A percentile compares a stretch with the other conserved stretches of the same genome.
Conservation (phyloP, 352 stramenopile species). For the Globisporangium takayamanum region DNA sequence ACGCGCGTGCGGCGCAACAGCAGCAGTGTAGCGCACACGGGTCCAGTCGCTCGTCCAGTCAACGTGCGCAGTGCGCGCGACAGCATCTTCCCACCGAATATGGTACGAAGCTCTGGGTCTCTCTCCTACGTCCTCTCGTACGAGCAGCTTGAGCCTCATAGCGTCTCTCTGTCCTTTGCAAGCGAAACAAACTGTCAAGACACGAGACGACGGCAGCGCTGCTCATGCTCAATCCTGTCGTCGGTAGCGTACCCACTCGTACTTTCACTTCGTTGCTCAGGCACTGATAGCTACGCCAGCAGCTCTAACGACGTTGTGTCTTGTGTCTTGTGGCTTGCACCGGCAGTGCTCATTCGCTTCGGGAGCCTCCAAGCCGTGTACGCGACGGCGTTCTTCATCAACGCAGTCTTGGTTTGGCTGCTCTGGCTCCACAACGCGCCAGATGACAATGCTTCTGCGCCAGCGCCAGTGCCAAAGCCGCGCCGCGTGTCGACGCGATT, state of each 20-base stretch:
- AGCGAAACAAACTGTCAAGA: constrained; percentile 9
- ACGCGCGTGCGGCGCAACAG: not conserved
- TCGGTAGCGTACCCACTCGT: constrained; percentile 19
- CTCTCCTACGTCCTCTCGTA: too few species aligned
- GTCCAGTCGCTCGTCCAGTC: not conserved
- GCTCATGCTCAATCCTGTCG: constrained; percentile 33
- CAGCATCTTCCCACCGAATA: constrained; percentile 12
- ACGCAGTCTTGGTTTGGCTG: constrained; percentile 32
- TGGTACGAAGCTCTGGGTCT: constrained; percentile 2
- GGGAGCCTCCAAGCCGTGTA: constrained; percentile 21
- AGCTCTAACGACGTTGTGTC: not conserved
- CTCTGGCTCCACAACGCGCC: constrained; percentile 29
- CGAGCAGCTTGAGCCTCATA: too few species aligned
- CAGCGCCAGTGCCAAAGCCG: not conserved
- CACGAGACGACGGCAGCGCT: constrained; percentile 24
- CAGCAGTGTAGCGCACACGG: not conserved
- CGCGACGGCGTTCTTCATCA: constrained; percentile 28
- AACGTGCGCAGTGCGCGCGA: not conserved
- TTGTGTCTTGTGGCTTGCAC: not conserved
- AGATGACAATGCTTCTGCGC: not conserved
- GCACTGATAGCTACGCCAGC: not conserved
- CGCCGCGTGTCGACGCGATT: not conserved
- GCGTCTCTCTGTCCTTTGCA: too few species aligned
- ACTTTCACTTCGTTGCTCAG: not conserved
- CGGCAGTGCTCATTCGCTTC: constrained; percentile 39